These are phyloP conservation scores for Sesbania bispinosa DNA, from an alignment of 306 rosid species.

Conservation along the genomic window DNA sequence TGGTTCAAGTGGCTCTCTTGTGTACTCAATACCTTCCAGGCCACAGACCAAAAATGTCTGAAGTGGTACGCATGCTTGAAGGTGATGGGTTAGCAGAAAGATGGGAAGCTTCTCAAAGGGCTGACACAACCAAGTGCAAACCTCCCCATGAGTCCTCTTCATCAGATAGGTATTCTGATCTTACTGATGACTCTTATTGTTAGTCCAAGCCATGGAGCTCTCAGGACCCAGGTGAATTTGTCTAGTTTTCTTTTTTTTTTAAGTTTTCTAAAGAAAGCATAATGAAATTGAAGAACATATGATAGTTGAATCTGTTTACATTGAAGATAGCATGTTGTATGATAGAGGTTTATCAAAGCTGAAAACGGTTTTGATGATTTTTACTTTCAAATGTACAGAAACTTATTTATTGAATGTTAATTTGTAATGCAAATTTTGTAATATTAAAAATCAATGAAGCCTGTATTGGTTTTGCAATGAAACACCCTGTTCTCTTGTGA, in stretches of 20 bases:
- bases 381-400: slow-evolving; percentile 63
- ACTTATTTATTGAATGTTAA: slow-evolving; percentile 36
- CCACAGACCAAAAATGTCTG: slow-evolving; percentile 50
- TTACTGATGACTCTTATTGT: slow-evolving; percentile 83
- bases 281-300: slow-evolving; percentile 35
- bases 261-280: slow-evolving; percentile 19
- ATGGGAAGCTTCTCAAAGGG: slow-evolving; percentile 53
- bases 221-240: slow-evolving; percentile 95
- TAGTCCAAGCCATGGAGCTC: slow-evolving; percentile 97
- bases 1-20: slow-evolving; percentile 49
- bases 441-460: slow-evolving; percentile 4
- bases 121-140: slow-evolving; percentile 29
- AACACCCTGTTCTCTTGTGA: slow-evolving; percentile 6
- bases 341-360: slow-evolving; percentile 38
- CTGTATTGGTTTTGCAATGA: slow-evolving; percentile 12
- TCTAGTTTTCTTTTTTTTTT: too few relatives aligned
- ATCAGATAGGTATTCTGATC: slow-evolving; percentile 73
- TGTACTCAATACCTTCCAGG: slow-evolving; percentile 52
- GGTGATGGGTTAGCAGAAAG: slow-evolving; percentile 53
- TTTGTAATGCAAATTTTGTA: slow-evolving; percentile 31
- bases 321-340: slow-evolving; percentile 38
- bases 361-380: slow-evolving; percentile 31
- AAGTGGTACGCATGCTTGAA: slow-evolving; percentile 51
- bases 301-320: slow-evolving; percentile 41
- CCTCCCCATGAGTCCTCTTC: slow-evolving; percentile 40